These are phyloP conservation scores for Cystobasidium pallidum DNA, from an alignment of 1,284 basidiomycete genomes.

Conservation along the genomic window DNA sequence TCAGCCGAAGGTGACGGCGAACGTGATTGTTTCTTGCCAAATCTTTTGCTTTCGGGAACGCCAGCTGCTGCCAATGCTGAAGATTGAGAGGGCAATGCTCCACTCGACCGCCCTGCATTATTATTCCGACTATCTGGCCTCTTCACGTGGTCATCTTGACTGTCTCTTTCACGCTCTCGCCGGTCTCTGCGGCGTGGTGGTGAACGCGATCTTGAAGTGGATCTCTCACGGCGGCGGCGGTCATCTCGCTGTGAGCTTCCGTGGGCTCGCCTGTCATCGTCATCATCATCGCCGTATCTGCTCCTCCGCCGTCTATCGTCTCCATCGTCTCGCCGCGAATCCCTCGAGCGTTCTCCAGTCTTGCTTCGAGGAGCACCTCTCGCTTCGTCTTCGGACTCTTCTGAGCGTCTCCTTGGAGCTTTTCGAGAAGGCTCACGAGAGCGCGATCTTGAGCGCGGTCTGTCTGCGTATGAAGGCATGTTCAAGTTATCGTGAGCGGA, in stretches of 20 bases:
- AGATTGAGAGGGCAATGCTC: constrained; percentile 34
- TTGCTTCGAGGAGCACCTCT: not conserved
- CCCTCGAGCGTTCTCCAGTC: not conserved
- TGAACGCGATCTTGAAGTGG: constrained; percentile 16
- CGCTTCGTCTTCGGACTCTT: not conserved
- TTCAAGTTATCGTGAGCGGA: not conserved
- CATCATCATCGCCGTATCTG: constrained; percentile 19
- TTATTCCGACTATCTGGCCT: not conserved
- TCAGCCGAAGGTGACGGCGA: constrained; percentile 39
- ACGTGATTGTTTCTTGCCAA: constrained; percentile 35
- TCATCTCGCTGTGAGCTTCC: constrained; percentile 5
- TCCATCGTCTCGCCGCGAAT: constrained; percentile 4
- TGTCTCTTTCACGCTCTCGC: constrained; percentile 7
- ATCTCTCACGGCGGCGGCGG: constrained; percentile 1
- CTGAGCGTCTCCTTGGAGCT: not conserved
- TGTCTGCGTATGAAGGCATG: constrained; percentile 9
- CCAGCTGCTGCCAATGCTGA: constrained; percentile 34
- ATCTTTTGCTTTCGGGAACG: constrained; percentile 28
- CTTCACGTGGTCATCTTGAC: not conserved
- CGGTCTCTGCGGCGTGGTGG: constrained; percentile 13
- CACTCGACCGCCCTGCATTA: constrained; percentile 11
- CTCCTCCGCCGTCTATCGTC: constrained; percentile 8
- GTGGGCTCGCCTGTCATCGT: constrained; percentile 16
- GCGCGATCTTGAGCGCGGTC: not conserved
- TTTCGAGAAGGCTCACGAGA: not conserved